Percentiles rank a stretch among this genome's conserved stretches.
phyloP scores from a whole-genome alignment of 148 eudicot species.

The Rhododendron williamsianum region DNA sequence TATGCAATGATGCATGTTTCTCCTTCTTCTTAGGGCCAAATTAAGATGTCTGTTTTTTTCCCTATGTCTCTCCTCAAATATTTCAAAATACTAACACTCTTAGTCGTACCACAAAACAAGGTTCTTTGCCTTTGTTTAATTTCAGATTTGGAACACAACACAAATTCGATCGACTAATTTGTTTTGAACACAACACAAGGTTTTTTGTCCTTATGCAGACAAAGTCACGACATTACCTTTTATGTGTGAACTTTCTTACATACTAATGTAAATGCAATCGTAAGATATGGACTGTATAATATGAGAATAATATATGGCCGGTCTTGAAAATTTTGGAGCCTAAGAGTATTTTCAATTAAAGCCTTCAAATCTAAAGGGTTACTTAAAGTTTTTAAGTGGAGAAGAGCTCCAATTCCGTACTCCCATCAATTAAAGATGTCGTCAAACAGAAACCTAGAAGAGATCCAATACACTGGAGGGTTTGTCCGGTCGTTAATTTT shows the following conservation, averaged over 20 bases:
- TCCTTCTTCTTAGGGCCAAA: conserved; percentile 30
- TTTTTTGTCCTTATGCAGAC: background rate
- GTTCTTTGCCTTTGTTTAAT: conserved; percentile 22
- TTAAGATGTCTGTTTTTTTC: conserved; percentile 55
- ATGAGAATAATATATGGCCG: too few relatives aligned
- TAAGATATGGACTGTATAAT: too few relatives aligned
- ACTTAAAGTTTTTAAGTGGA: too few relatives aligned
- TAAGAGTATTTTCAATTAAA: too few relatives aligned
- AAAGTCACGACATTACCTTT: background rate
- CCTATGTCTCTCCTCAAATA: background rate
- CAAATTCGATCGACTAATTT: background rate
- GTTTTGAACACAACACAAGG: background rate
- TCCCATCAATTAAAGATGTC: too few relatives aligned
- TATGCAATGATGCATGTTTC: conserved; percentile 18
- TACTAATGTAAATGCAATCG: background rate
- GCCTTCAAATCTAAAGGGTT: too few relatives aligned
- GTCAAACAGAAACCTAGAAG: too few relatives aligned
- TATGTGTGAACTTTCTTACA: background rate
- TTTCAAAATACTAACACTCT: background rate
- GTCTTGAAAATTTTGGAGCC: too few relatives aligned
- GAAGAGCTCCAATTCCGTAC: too few relatives aligned
- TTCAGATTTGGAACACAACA: background rate
- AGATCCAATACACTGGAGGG: too few relatives aligned
- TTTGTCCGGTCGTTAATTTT: too few relatives aligned
- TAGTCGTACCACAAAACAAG: conserved; percentile 8